Percentiles rank a stretch among this genome's conserved stretches.
Conservation (phyloP, 176 grass and related monocot genomes). For the Bothriochloa decipiens region DNA sequence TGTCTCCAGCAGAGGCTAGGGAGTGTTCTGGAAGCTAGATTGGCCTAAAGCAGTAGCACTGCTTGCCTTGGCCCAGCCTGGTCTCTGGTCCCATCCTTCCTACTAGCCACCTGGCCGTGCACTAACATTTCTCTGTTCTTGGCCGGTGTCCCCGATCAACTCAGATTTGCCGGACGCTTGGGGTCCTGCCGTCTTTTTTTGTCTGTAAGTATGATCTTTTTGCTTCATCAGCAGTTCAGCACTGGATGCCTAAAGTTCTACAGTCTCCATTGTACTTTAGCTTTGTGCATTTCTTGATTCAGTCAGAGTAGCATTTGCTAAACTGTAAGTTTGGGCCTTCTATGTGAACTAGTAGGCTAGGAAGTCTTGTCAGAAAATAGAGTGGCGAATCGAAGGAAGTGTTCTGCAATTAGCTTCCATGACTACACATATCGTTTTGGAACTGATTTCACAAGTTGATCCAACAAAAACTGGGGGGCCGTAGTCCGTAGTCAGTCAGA, state of each 20-base stretch:
- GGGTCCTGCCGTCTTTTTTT: not conserved
- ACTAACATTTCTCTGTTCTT: not conserved
- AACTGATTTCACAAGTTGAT: not conserved
- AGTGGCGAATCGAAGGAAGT: not conserved
- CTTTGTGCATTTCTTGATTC: slow-evolving; percentile 19
- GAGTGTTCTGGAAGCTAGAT: slow-evolving; percentile 27
- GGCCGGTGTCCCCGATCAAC: slow-evolving; percentile 1
- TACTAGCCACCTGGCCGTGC: not conserved
- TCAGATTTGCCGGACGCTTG: not conserved
- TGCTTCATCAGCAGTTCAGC: not conserved
- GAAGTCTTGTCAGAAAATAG: not conserved
- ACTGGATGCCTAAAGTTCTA: not conserved
- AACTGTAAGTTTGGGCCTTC: not conserved
- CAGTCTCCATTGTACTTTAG: not conserved
- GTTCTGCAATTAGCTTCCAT: not conserved
- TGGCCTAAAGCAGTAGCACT: not conserved
- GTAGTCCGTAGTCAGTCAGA: not conserved
- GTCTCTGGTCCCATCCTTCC: not conserved
- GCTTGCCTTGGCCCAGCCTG: not conserved
- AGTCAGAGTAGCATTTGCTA: not conserved
- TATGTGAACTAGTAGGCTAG: not conserved
- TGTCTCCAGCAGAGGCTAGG: slow-evolving; percentile 10
- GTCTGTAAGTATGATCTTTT: not conserved
- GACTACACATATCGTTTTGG: not conserved
- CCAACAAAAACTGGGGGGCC: not conserved